Evolutionary conservation across 2,329 filamentous ascomycete genomes (phyloP).

Genomic region (Macroventuria anomochaeta): DNA sequence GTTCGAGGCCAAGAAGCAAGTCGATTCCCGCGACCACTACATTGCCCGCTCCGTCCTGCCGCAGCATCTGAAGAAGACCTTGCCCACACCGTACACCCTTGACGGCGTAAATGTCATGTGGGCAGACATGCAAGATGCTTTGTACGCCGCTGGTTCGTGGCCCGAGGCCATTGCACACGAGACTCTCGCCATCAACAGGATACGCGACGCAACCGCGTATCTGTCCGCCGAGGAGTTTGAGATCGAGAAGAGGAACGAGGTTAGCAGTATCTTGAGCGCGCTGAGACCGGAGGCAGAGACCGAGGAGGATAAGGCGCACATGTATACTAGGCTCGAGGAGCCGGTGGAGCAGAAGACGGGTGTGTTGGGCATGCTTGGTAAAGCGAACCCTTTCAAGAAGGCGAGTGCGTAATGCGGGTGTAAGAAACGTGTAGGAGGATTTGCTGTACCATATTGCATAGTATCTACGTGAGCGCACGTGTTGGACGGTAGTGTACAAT

Average conservation of each 20-base stretch:
- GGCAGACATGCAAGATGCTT: constrained; percentile 43
- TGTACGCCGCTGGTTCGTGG: constrained; percentile 34
- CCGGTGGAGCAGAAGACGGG: constrained; percentile 19
- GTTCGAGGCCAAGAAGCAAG: constrained; percentile 29
- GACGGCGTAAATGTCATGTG: constrained; percentile 40
- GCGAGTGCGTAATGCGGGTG: constrained; percentile 19
- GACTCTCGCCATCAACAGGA: constrained; percentile 21
- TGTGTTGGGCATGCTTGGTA: constrained; percentile 12
- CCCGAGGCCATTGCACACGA: constrained; percentile 34
- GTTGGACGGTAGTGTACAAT: constrained; percentile 7
- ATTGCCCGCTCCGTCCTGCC: constrained; percentile 37
- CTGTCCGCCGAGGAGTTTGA: constrained; percentile 32
- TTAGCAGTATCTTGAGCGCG: constrained; percentile 18
- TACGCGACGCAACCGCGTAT: constrained; percentile 18
- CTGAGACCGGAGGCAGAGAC: constrained; percentile 14
- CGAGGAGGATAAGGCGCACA: constrained; percentile 4
- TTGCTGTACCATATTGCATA: constrained; percentile 16
- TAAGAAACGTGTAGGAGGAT: neutral
- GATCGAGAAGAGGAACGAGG: constrained; percentile 26
- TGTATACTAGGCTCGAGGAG: neutral
- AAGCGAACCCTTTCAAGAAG: constrained; percentile 31
- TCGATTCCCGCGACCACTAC: constrained; percentile 27
- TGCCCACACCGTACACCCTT: constrained; percentile 33
- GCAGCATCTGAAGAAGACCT: constrained; percentile 21
- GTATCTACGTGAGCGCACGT: no score